Conservation (phyloP, 176 grass and related monocot genomes). For the Pharus latifolius region DNA sequence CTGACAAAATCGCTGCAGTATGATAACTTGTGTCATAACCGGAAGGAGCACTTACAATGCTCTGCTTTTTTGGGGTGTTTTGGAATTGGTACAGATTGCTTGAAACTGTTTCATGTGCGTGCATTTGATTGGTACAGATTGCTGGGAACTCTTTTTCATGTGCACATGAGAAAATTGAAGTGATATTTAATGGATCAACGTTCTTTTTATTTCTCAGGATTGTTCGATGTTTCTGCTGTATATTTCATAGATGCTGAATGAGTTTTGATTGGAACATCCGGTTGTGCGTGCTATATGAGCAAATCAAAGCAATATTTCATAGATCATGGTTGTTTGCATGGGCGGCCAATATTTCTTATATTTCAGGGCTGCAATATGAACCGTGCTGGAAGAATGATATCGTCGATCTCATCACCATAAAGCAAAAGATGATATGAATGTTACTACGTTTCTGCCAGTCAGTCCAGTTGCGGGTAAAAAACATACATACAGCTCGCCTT, state of each 20-base stretch:
- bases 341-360: too few relatives aligned
- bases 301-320: too few relatives aligned
- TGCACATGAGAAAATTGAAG: too few relatives aligned
- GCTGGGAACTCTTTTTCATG: neutral
- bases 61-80: too few relatives aligned
- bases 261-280: neutral
- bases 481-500: too few relatives aligned
- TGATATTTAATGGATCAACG: too few relatives aligned
- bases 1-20: neutral
- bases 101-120: too few relatives aligned
- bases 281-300: neutral
- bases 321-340: too few relatives aligned
- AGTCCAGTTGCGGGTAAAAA: too few relatives aligned
- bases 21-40: neutral
- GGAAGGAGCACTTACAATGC: neutral
- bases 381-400: neutral
- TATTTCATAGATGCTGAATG: neutral
- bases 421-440: neutral
- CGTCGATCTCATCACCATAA: neutral
- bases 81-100: too few relatives aligned
- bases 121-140: neutral
- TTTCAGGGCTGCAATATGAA: neutral
- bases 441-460: too few relatives aligned
- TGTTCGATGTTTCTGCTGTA: neutral
- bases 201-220: too few relatives aligned